A percentile compares a stretch with the other conserved stretches of the same genome.
phyloP scores from a whole-genome alignment of 495 filamentous ascomycete genomes.

The Talaromyces proteolyticus region DNA sequence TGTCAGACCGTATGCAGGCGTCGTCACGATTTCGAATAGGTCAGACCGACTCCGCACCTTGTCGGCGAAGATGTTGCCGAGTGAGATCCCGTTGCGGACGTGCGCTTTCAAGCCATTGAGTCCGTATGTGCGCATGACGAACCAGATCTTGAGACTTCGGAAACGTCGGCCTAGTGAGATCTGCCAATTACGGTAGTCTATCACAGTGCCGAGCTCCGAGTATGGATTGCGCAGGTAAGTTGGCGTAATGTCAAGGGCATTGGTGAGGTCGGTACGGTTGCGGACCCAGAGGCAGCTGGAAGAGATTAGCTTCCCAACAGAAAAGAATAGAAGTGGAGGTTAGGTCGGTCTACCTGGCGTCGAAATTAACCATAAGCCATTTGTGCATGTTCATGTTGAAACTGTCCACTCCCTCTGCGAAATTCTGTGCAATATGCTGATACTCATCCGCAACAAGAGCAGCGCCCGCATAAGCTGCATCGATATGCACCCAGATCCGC shows the following conservation, averaged over 20 bases:
- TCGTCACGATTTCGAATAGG: constrained; percentile 71
- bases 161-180: constrained; percentile 95
- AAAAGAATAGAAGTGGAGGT: constrained; percentile 6
- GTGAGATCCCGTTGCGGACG: constrained; percentile 56
- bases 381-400: constrained; percentile 98
- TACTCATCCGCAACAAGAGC: constrained; percentile 78
- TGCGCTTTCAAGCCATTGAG: constrained; percentile 69
- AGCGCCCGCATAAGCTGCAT: constrained; percentile 90
- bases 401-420: constrained; percentile 66
- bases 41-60: constrained; percentile 56
- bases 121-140: constrained; percentile 85
- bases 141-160: constrained; percentile 92
- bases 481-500: constrained; percentile 89
- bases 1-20: constrained; percentile 73
- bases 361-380: constrained; percentile 94
- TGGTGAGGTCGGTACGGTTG: constrained; percentile 65
- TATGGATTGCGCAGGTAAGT: constrained; percentile 77
- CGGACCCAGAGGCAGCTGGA: constrained; percentile 69
- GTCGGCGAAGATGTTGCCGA: constrained; percentile 65
- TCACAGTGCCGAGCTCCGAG: constrained; percentile 78
- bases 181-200: constrained; percentile 98
- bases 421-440: constrained; percentile 57
- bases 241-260: constrained; percentile 76
- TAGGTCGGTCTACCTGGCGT: constrained; percentile 63
- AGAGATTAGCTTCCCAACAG: not conserved